These are phyloP conservation scores for Morella rubra DNA, from an alignment of 306 rosid species.

Conservation along the genomic window DNA sequence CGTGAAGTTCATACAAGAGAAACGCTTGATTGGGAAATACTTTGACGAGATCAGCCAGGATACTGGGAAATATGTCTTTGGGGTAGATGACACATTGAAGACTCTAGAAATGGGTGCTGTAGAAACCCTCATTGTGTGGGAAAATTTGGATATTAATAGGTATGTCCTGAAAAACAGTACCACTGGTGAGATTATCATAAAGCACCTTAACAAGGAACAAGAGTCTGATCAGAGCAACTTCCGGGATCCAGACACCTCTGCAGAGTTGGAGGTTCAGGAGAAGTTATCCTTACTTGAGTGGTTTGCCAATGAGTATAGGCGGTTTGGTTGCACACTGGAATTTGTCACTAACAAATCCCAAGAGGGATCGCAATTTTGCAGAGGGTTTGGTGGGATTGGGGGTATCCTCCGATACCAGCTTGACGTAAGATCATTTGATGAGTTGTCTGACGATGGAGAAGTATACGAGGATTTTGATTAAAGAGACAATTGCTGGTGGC, in stretches of 20 bases:
- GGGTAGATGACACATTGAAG: constrained; percentile 8
- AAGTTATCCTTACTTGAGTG: constrained; percentile 2
- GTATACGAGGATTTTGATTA: constrained; percentile 4
- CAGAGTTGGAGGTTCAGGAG: constrained; percentile 15
- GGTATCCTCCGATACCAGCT: constrained; percentile 16
- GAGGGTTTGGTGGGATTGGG: constrained; percentile 12
- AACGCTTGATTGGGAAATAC: constrained; percentile 13
- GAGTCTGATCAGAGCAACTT: constrained; percentile 10
- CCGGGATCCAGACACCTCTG: background rate
- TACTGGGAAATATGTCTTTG: constrained; percentile 14
- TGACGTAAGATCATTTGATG: constrained; percentile 9
- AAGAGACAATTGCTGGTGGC: background rate
- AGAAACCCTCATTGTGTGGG: constrained; percentile 11
- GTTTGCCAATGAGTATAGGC: constrained; percentile 10
- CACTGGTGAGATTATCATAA: constrained; percentile 4
- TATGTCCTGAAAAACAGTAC: constrained; percentile 3
- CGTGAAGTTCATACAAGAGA: constrained; percentile 14
- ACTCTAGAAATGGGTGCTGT: constrained; percentile 18
- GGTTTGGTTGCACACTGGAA: constrained; percentile 5
- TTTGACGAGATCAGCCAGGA: constrained; percentile 16
- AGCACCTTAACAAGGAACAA: constrained; percentile 13
- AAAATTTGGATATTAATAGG: constrained; percentile 11
- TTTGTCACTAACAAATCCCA: constrained; percentile 14
- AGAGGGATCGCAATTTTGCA: constrained; percentile 18
- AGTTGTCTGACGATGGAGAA: constrained; percentile 12